phyloP scores from a whole-genome alignment of 2,329 filamentous ascomycete species.

The Hypoxylon sp. region DNA sequence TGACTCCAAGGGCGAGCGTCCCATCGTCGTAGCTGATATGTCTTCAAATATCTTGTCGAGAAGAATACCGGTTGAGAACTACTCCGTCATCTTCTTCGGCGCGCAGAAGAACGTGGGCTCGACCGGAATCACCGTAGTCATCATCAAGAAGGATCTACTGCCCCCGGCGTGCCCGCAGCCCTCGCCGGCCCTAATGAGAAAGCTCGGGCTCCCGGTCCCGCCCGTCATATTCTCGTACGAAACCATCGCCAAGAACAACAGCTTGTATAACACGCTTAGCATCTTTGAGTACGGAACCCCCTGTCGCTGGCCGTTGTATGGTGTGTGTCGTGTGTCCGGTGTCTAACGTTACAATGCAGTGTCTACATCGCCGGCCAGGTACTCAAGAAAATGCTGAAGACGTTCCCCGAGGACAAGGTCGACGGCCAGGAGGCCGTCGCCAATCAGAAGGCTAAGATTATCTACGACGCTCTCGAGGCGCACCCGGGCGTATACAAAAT shows the following conservation, averaged over 20 bases:
- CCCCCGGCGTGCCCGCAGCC: slow-evolving; percentile 75
- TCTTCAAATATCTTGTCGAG: slow-evolving; percentile 91
- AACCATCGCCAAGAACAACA: slow-evolving; percentile 90
- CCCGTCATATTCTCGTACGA: slow-evolving; percentile 87
- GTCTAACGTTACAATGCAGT: slow-evolving; percentile 55
- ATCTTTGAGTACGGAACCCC: slow-evolving; percentile 78
- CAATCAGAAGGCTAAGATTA: slow-evolving; percentile 77
- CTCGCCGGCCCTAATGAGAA: slow-evolving; percentile 74
- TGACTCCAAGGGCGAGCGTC: slow-evolving; percentile 69
- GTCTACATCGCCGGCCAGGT: slow-evolving; percentile 93
- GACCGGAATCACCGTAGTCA: slow-evolving; percentile 86
- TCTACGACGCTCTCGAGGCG: slow-evolving; percentile 83
- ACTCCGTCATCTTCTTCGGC: slow-evolving; percentile 87
- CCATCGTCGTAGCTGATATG: slow-evolving; percentile 92
- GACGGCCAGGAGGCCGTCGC: slow-evolving; percentile 80
- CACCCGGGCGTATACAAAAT: slow-evolving; percentile 79
- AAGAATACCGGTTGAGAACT: slow-evolving; percentile 80
- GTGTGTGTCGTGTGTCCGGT: background rate
- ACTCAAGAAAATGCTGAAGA: slow-evolving; percentile 77
- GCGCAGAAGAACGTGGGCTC: slow-evolving; percentile 95
- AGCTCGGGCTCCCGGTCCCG: slow-evolving; percentile 79
- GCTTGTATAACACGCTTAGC: slow-evolving; percentile 93
- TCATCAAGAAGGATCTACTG: slow-evolving; percentile 84
- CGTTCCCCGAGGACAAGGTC: slow-evolving; percentile 73
- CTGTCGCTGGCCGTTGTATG: background rate